These are phyloP conservation scores for Eucalyptus marginata DNA, from an alignment of 345 rosid genomes.

Conservation along the genomic window DNA sequence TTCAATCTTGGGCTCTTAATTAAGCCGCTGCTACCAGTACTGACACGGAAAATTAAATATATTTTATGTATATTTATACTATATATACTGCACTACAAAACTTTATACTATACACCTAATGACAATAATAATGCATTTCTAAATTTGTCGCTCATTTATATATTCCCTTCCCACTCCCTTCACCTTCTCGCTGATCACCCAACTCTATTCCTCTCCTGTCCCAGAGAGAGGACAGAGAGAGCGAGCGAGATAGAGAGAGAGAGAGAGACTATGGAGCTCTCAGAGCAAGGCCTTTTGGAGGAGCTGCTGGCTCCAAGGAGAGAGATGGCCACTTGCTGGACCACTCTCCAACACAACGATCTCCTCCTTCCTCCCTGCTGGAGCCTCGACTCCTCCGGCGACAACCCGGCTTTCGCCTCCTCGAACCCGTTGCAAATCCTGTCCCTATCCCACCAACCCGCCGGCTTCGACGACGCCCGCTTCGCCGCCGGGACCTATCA, in stretches of 20 bases:
- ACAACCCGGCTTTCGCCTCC: slow-evolving; percentile 16
- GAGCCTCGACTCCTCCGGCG: slow-evolving; percentile 39
- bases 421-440: slow-evolving; percentile 10
- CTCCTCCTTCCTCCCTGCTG: slow-evolving; percentile 28
- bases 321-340: slow-evolving; percentile 2
- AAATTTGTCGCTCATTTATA: not conserved
- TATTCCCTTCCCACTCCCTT: not conserved
- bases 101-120: not conserved
- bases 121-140: not conserved
- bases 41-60: not conserved
- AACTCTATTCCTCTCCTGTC: not conserved
- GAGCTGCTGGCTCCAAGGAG: slow-evolving; percentile 57
- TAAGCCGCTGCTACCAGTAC: not conserved
- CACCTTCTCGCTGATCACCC: not conserved
- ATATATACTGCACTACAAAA: not conserved
- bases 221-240: not conserved
- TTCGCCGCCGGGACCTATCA: slow-evolving; percentile 4
- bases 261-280: slow-evolving; percentile 41
- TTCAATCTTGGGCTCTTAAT: not conserved
- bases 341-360: slow-evolving; percentile 2
- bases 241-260: not conserved
- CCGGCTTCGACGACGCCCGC: slow-evolving; percentile 33
- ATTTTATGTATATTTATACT: not conserved
- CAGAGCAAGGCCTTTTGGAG: slow-evolving; percentile 57
- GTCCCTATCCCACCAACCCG: slow-evolving; percentile 3